Base-by-base conservation (phyloP, 805 yeast genomes). In the Spathaspora boniae region DNA sequence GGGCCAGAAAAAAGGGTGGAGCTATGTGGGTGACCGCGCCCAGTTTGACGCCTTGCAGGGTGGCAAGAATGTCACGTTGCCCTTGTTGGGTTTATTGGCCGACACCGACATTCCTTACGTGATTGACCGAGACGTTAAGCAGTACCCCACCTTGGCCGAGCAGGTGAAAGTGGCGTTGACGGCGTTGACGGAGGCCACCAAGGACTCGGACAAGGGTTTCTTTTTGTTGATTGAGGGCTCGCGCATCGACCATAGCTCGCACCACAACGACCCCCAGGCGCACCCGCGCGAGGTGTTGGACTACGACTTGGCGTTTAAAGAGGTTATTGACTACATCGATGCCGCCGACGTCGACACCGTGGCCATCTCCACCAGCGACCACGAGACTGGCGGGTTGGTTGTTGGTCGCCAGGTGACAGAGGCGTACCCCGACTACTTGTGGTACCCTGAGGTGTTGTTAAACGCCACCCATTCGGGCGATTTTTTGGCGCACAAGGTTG, bases 361-460 rank as follows among this genome's bases (percentile, higher is more conserved):
- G 29, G 73, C 86, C 26, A 68, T 89, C 27, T 78, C 91, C 17
- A 87, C 96, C 2, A 82, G 94, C 16, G 97, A 89, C 58, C 98
- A 89, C 65, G 98, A 89, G 58, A 89, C 97, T 17, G 98, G 98
- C 43, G 98, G 97, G 0, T 70, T 89, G 44, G 83, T 84, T n/a
- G 75, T 86, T 30, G 87, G 95, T 0, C 77, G 89, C 60, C 96
- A 89, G 65, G 58, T 84, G 25, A 53, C 78, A 4, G 56, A 68
- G 3, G 54, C 55, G 1, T 87, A 88, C 56, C 97, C 97, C 2
- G 95, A 87, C 40, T 88, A 88, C 53, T 53, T 78, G 40, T 89
- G 96, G 96, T 76, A 72, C 49, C 98, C 97, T 1, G 79, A 83
- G 53, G 86, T 76, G 14, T 69, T 89, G 37, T 58, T 70, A 28